phyloP scores from a whole-genome alignment of 805 yeast genomes.

The Cyberlindnera subsufficiens region DNA sequence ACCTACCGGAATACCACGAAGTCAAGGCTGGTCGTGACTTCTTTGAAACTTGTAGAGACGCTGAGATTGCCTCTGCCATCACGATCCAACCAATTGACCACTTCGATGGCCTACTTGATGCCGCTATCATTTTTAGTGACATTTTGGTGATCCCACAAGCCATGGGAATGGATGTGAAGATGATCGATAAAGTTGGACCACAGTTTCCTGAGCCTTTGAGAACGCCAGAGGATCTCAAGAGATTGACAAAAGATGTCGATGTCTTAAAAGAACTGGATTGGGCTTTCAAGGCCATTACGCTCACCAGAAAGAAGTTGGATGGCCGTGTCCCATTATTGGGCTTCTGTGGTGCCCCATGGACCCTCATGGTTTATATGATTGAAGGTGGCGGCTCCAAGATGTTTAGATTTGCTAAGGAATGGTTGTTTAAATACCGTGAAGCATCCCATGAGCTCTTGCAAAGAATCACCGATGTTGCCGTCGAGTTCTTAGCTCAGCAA shows the following conservation, averaged over 20 bases:
- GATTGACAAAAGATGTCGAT: conserved; percentile 59
- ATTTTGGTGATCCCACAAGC: conserved; percentile 97
- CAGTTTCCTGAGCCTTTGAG: conserved; percentile 86
- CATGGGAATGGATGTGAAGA: conserved; percentile 91
- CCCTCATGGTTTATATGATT: conserved; percentile 91
- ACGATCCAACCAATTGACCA: conserved; percentile 95
- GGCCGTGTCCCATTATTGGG: conserved; percentile 95
- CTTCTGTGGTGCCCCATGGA: conserved; percentile 98
- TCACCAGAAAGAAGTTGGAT: conserved; percentile 77
- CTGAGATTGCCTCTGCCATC: conserved; percentile 88
- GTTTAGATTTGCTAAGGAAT: conserved; percentile 85
- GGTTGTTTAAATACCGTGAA: conserved; percentile 80
- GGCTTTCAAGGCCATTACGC: conserved; percentile 91
- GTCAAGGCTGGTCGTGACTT: conserved; percentile 84
- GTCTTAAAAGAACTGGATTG: conserved; percentile 76
- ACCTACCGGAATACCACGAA: conserved; percentile 83
- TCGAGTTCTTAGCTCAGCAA: conserved; percentile 90
- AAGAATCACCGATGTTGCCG: conserved; percentile 78
- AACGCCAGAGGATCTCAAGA: conserved; percentile 57
- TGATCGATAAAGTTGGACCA: conserved; percentile 94
- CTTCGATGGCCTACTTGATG: conserved; percentile 84
- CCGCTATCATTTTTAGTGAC: conserved; percentile 95
- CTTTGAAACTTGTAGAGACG: conserved; percentile 91
- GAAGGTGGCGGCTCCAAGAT: conserved; percentile 95
- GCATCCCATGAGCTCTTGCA: conserved; percentile 67